Percentiles rank a stretch among this genome's conserved stretches.
Conservation (phyloP, 2,329 filamentous ascomycete genomes). For the Nigrospora osmanthi region DNA sequence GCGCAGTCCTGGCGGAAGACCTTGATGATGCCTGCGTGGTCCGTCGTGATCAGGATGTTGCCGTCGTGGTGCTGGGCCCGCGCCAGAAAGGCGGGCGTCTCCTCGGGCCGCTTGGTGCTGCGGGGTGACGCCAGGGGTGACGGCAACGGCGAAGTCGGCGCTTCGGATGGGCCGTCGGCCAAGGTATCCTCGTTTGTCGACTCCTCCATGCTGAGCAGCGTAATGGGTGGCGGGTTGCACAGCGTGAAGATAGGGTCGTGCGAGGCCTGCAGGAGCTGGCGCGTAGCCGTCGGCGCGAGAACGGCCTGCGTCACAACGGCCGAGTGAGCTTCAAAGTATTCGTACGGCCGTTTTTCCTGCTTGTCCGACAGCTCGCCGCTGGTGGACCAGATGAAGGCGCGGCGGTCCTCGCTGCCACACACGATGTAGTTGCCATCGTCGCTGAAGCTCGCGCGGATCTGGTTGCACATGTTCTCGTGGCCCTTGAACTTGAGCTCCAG, state of each 20-base stretch:
- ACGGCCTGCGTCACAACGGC: conserved; percentile 84
- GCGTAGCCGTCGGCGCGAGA: conserved; percentile 72
- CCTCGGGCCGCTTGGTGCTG: conserved; percentile 42
- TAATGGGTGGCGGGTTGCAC: conserved; percentile 90
- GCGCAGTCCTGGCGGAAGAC: conserved; percentile 95
- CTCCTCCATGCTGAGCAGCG: conserved; percentile 68
- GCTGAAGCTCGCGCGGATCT: conserved; percentile 83
- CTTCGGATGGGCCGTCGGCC: conserved; percentile 20
- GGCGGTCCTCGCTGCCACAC: conserved; percentile 86
- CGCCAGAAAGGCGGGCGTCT: conserved; percentile 69
- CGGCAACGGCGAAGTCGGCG: conserved; percentile 8
- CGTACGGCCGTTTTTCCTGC: conserved; percentile 73
- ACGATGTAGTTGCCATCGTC: conserved; percentile 82
- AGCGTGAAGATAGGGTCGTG: conserved; percentile 93
- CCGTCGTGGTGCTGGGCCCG: conserved; percentile 71
- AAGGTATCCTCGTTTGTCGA: conserved; percentile 32
- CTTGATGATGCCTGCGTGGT: conserved; percentile 83
- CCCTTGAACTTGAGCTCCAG: conserved; percentile 87
- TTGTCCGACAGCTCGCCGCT: conserved; percentile 50
- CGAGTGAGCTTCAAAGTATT: conserved; percentile 85
- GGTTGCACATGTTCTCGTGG: conserved; percentile 81
- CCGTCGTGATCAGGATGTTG: conserved; percentile 87
- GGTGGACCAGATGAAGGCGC: conserved; percentile 86
- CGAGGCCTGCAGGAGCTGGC: conserved; percentile 69
- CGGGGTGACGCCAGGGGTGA: not conserved